Evolutionary conservation across 1,139 yeast genomes (phyloP).

Genomic region (Arxiozyma slooffiae): DNA sequence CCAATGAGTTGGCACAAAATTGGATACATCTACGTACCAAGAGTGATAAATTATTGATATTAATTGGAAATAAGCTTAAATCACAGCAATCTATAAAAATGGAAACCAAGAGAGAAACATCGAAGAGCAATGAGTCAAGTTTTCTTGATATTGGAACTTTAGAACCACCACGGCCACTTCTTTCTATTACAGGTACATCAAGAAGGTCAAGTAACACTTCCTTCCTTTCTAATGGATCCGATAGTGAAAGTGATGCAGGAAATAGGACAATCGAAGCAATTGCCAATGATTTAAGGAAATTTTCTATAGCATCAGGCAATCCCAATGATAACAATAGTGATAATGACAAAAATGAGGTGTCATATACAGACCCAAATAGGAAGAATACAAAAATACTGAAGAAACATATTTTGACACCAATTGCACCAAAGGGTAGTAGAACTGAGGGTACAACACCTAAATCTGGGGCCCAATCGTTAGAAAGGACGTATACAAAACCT

Average conservation of each 20-base stretch:
- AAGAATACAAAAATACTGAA: not conserved
- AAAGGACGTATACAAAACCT: conserved; percentile 35
- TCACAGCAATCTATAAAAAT: not conserved
- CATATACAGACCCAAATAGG: not conserved
- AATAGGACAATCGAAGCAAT: conserved; percentile 11
- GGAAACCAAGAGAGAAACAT: not conserved
- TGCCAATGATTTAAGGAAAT: conserved; percentile 7
- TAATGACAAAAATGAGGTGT: not conserved
- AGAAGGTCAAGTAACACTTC: conserved; percentile 7
- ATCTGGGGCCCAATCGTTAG: conserved; percentile 32
- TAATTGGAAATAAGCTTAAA: not conserved
- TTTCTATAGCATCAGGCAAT: conserved; percentile 6
- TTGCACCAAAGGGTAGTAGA: not conserved
- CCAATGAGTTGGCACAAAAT: conserved; percentile 28
- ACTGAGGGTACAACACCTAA: not conserved
- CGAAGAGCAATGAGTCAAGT: not conserved
- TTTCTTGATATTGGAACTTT: not conserved
- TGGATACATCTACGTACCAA: conserved; percentile 30
- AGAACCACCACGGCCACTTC: conserved; percentile 7
- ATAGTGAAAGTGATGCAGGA: conserved; percentile 9
- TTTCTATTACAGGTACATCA: conserved; percentile 6
- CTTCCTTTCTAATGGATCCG: conserved; percentile 1
- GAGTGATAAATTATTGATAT: conserved; percentile 21
- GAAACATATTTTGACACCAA: not conserved
- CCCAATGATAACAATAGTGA: not conserved